A percentile compares a stretch with the other conserved stretches of the same genome.
phyloP scores from a whole-genome alignment of 2,329 filamentous ascomycete genomes.

The Fusarium ramigenum region DNA sequence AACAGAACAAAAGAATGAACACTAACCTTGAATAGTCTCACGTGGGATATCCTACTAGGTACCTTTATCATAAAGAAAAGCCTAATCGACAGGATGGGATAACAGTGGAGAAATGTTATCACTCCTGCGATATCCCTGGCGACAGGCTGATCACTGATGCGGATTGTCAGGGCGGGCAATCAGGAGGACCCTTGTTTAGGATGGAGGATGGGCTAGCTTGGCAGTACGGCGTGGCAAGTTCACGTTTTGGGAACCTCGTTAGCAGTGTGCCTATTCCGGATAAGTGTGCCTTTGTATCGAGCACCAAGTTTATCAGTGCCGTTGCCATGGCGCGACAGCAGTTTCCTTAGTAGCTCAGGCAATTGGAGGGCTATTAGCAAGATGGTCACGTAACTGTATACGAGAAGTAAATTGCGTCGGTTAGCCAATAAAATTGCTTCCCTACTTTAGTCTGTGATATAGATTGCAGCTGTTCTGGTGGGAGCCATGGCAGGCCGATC shows the following conservation, averaged over 20 bases:
- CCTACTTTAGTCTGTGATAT: too few species aligned
- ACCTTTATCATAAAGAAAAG: fast-evolving
- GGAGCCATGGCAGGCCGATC: fast-evolving
- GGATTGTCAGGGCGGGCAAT: not conserved
- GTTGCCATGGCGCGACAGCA: not conserved
- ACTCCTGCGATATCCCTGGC: not conserved
- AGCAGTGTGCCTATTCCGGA: not conserved
- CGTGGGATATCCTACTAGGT: not conserved
- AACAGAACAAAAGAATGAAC: fast-evolving
- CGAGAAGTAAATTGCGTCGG: not conserved
- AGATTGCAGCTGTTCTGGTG: too few species aligned
- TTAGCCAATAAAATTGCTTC: not conserved
- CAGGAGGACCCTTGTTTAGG: constrained; percentile 14
- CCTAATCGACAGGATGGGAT: constrained; percentile 3
- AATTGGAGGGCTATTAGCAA: fast-evolving
- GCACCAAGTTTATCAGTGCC: not conserved
- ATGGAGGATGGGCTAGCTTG: not conserved
- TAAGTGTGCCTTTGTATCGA: not conserved
- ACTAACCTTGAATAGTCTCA: not conserved
- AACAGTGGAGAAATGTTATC: not conserved
- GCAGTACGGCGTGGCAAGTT: constrained; percentile 1
- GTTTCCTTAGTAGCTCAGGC: not conserved
- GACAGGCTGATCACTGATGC: not conserved
- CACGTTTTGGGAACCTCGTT: not conserved
- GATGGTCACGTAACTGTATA: not conserved